A percentile compares a stretch with the other conserved stretches of the same genome.
These are phyloP conservation scores for Exophiala dermatitidis DNA, from an alignment of 2,329 filamentous ascomycete species.

Conservation along the genomic window DNA sequence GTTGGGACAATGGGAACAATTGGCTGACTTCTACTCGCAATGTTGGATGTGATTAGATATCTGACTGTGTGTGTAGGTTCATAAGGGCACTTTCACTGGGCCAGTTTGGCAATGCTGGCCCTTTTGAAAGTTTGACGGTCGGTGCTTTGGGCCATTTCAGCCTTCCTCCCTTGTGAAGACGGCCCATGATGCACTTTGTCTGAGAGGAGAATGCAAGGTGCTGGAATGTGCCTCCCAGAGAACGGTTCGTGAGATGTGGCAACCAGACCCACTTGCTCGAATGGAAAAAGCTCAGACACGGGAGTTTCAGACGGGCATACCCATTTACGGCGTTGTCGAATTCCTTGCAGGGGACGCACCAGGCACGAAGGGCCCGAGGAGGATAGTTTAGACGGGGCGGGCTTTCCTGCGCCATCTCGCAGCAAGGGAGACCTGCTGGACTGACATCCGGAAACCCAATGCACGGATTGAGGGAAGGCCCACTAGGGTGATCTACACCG, in stretches of 20 bases:
- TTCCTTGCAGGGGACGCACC: conserved; percentile 17
- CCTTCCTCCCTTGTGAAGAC: conserved; percentile 6
- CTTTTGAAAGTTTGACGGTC: neutral
- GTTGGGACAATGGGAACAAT: neutral
- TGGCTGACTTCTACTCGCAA: neutral
- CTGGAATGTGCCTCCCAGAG: conserved; percentile 18
- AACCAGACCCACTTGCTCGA: conserved; percentile 10
- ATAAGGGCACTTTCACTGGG: neutral
- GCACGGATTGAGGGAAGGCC: conserved; percentile 8
- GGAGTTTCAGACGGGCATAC: conserved; percentile 14
- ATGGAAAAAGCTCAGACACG: conserved; percentile 8
- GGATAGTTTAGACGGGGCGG: conserved; percentile 12
- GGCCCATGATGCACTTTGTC: conserved; percentile 13
- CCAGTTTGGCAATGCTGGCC: neutral
- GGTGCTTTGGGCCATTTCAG: conserved; percentile 3
- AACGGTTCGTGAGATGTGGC: conserved; percentile 14
- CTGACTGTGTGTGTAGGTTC: neutral
- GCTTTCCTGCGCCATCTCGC: conserved; percentile 5
- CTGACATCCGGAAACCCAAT: conserved; percentile 2
- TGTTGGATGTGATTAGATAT: neutral
- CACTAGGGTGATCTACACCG: conserved; percentile 5
- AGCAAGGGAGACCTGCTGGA: conserved; percentile 19
- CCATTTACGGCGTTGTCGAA: conserved; percentile 13
- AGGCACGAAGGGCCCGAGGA: conserved; percentile 15
- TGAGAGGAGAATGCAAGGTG: conserved; percentile 24